Evolutionary conservation across 139 green algal species (phyloP), one percentile per base, ranked within the genome.

Genomic region (Chlamydomonas sp.): DNA sequence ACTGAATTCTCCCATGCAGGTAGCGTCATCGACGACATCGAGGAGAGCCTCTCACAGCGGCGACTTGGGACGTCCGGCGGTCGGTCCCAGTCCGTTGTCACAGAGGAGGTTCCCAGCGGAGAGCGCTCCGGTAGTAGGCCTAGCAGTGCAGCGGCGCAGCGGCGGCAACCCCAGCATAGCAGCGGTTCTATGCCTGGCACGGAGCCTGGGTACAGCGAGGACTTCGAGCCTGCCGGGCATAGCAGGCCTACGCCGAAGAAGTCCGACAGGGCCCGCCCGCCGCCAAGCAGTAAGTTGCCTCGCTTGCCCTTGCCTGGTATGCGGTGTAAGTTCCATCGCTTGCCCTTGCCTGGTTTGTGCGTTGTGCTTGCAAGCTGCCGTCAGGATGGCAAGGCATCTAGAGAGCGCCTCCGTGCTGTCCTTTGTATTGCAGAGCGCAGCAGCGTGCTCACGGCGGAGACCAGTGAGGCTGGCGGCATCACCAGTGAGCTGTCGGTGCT

Each of bases 181-280:
- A 49, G 31, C 31, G 31, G 31, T 49, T 49, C 31, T 49, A 49
- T 49, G 31, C 31, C 74, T 6, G 64, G 5, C 4, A 80, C 61
- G 5, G 72, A 87, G 83, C 63, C 31, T 49, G 31, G 9, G 20
- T 87, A 87, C 83, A 87, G 83, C 72, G 83, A 87, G 18, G 83
- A 86, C n/a, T 71, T 71, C 12, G 66, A 71, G 66, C 31, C 31
- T 49, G 66, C 66, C 66, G 12, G 10, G 66, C 66, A 14, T 14
- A 71, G 66, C 66, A 71, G 9, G 66, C 10, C 66, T 71, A 14
- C 12, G 66, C 66, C 66, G 31, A 49, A 49, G 31, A 49, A 49
- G 31, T 49, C 31, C 31, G 31, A 49, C 31, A 49, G 31, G 31
- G 31, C 31, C 31, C 31, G 31, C 31, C 31, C 31, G 31, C 31